Evolutionary conservation across 306 rosid genomes (phyloP), one percentile per base, ranked within the genome.

Genomic region (Trifolium dubium): DNA sequence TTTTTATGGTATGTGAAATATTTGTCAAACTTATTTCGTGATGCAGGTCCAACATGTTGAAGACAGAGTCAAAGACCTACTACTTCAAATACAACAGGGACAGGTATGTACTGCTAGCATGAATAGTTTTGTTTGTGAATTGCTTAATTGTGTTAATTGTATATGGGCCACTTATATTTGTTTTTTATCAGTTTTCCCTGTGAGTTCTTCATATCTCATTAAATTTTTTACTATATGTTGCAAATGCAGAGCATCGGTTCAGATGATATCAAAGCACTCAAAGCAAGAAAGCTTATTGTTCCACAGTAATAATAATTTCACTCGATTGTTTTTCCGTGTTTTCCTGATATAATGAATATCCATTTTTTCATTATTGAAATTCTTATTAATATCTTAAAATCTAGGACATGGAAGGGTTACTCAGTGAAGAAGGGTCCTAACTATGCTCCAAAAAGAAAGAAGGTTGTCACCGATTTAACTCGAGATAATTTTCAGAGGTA

Each of bases 1-100:
- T 31, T 30, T 72, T 46, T 40, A 31, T 59, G 55, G 28, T 67
- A 70, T 28, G 30, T 14, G 56, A 12, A 50, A 53, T 47, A 29
- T 51, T 69, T 49, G 28, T 71, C 4, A 17, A 67, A 35, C 35
- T 8, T 2, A 34, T 64, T 72, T 59, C 11, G 77, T 71, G 53
- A 51, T 86, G 83, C 81, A 93, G 96, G 89, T 88, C 23, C 62
- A 89, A 75, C 64, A 82, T 63, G 91, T 87, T 58, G 92, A 93
- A 30, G 98, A 93, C 49, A 87, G 23, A 72, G 97, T 85, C 71
- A 90, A 88, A 75, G 78, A 79, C 71, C 77, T 77, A 53, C 98
- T 93, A 80, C 83, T 89, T 10, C 85, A 76, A 78, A 85, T 89
- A 72, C 83, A 88, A 70, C 85, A 87, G 43, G 92, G 92, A 71